Evolutionary conservation across 441 rosid genomes (phyloP), one percentile per base, ranked within the genome.

Genomic region (Mallotus repandus): DNA sequence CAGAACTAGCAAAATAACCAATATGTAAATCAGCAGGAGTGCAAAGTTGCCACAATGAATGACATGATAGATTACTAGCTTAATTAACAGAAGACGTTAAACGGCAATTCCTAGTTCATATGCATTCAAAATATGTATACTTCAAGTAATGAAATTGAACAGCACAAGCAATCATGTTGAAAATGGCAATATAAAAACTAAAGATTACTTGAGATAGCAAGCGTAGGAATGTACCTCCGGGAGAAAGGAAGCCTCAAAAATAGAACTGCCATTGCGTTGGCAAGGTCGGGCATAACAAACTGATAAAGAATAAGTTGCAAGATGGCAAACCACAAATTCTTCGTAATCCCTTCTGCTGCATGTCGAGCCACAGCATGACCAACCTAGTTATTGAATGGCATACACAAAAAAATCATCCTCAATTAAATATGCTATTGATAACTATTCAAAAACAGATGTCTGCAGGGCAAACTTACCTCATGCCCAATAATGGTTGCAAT

Each of bases 331-430:
- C 97, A 91, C 58, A 96, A 83, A 74, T 91, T 88, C 85, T 86
- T 90, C 15, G 98, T 89, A 57, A 93, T 69, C 35, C 74, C 68
- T 79, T 96, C 98, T 0, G 97, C 97, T 59, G 68, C 62, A 84
- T 93, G 98, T 74, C 98, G 82, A n/a, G 94, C 98, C 77, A 96
- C 97, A 11, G 90, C 96, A 87, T 91, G 97, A 35, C 86, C 98
- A 76, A 96, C 90, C 99, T 96, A 83, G 57, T 66, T 52, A 41
- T 60, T 76, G 69, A 50, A 74, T 19, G 32, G 12, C 12, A 69
- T 46, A 45, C 71, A 60, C 52, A 71, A 45, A 77, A 61, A 67
- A 63, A n/a, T 1, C 48, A 54, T 14, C 11, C 53, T 15, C 11
- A 41, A 7, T 38, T 9, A 46, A 67, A 73, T 50, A 6, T 45